A percentile compares a stretch with the other conserved stretches of the same genome.
Conservation (phyloP, 108 stramenopile genomes). For the Cyclostephanos invisitatus region DNA sequence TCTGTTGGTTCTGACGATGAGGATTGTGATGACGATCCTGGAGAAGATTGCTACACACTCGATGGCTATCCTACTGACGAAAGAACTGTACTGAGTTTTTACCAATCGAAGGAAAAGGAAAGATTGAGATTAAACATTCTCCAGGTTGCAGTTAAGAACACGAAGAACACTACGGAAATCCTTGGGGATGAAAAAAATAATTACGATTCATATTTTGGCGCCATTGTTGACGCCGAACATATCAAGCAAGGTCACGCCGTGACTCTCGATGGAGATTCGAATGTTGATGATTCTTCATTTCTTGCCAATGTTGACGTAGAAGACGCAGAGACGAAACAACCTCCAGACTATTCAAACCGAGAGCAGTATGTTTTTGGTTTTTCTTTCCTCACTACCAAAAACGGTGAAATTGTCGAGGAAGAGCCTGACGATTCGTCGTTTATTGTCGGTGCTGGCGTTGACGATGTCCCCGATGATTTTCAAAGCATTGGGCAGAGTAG, state of each 20-base stretch:
- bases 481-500: background rate
- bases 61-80: slow-evolving; percentile 28
- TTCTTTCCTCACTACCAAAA: slow-evolving; percentile 1
- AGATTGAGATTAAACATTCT: too few species aligned
- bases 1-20: slow-evolving; percentile 10
- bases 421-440: slow-evolving; percentile 20
- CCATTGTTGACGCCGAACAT: background rate
- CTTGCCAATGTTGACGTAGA: slow-evolving; percentile 17
- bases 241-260: background rate
- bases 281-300: slow-evolving; percentile 19
- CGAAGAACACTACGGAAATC: too few species aligned
- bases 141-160: too few species aligned
- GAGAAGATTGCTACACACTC: slow-evolving; percentile 1
- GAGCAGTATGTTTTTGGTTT: background rate
- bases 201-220: background rate
- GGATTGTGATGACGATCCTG: slow-evolving; percentile 10
- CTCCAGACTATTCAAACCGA: slow-evolving; percentile 5
- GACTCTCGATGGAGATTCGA: background rate
- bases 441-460: slow-evolving; percentile 16
- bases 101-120: slow-evolving; percentile 5
- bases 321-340: slow-evolving; percentile 9
- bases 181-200: too few species aligned
- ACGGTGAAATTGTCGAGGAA: slow-evolving; percentile 11
- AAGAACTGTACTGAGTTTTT: background rate
- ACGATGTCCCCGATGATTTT: slow-evolving; percentile 9